Evolutionary conservation across 2,329 filamentous ascomycete genomes (phyloP), one percentile per base, ranked within the genome.

Genomic region (Hypoxylon sp.): DNA sequence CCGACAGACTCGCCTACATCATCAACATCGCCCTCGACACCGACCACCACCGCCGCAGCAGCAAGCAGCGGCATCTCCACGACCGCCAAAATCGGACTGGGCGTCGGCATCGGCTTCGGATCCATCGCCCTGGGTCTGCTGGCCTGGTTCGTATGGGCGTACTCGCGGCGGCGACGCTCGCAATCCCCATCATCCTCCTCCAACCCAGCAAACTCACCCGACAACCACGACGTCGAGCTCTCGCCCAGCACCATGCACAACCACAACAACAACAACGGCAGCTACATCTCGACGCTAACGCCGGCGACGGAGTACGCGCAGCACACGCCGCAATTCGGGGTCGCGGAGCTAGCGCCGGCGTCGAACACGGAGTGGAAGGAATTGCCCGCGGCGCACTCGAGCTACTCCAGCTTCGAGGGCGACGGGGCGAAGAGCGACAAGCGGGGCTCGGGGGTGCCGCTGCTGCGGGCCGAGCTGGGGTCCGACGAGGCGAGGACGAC

Each of bases 41-140:
- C 33, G 33, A 37, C 27, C 11, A 7, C 40, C n/a, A 0, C 40
- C 2, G 40, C 40, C 10, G 17, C 17, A 20, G n/a, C 40, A 42
- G 14, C 40, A 17, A 44, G 17, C 17, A 66, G 31, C 14, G 68
- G 74, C 7, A 76, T 84, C 11, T 79, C 80, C 3, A 79, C 77
- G 0, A 77, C 76, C 5, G 77, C 79, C 3, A 82, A 80, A 20
- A 77, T 82, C 48, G 83, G 81, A 8, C 77, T 85, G 8, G 82
- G 79, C 5, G 77, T 82, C 0, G 83, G 82, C 10, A 76, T 79
- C 2, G 76, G 66, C 17, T 74, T 78, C 35, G 79, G 77, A 5
- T 66, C 58, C 11, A 54, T 77, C 14, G 74, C 68, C 0, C 64
- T 73, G 1, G 66, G 68, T 0, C 64, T 78, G 6, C 64, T 69